These are phyloP conservation scores for Leptographium radiaticola DNA, from an alignment of 2,329 filamentous ascomycete genomes.

Conservation along the genomic window DNA sequence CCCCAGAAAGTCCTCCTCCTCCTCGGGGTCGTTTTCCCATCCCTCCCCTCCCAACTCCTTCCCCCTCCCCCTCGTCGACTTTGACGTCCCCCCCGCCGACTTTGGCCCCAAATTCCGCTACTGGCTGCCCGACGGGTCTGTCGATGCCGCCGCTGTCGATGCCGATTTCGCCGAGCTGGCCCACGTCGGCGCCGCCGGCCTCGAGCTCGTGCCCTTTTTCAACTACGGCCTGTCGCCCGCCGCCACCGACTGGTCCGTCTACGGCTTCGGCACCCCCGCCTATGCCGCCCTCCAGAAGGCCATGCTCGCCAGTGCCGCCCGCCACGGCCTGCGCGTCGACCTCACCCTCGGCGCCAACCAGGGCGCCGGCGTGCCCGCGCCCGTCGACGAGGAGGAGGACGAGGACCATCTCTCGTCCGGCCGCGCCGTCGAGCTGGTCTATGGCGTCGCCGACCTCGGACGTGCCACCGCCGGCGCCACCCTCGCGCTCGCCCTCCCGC, in stretches of 20 bases:
- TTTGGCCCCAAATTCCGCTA: conserved; percentile 13
- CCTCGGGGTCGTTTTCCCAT: too few species aligned
- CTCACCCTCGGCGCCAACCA: conserved; percentile 14
- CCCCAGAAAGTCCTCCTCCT: too few species aligned
- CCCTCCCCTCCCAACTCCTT: too few species aligned
- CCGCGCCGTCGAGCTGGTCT: conserved; percentile 19
- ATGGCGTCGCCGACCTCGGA: conserved; percentile 18
- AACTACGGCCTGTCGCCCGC: conserved; percentile 14
- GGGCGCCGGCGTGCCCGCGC: conserved; percentile 13
- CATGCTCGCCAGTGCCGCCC: conserved; percentile 8
- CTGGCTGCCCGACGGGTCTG: conserved; percentile 17
- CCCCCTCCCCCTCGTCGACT: too few species aligned
- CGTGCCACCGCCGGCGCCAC: conserved; percentile 16
- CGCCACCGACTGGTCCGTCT: conserved; percentile 18
- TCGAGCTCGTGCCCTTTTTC: conserved; percentile 16
- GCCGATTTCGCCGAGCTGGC: conserved; percentile 11
- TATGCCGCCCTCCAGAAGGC: conserved; percentile 12
- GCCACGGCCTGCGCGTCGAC: conserved; percentile 11
- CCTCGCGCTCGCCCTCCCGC: conserved; percentile 3
- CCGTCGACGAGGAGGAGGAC: conserved; percentile 11
- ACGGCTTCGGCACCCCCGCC: conserved; percentile 26
- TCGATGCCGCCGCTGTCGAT: conserved; percentile 8
- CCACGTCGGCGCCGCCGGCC: conserved; percentile 12
- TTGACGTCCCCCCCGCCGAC: conserved; percentile 2
- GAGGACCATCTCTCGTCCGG: conserved; percentile 13